A percentile compares a stretch with the other conserved stretches of the same genome.
Evolutionary conservation across 2,329 filamentous ascomycete species (phyloP).

Genomic region (Apiospora saccharicola): DNA sequence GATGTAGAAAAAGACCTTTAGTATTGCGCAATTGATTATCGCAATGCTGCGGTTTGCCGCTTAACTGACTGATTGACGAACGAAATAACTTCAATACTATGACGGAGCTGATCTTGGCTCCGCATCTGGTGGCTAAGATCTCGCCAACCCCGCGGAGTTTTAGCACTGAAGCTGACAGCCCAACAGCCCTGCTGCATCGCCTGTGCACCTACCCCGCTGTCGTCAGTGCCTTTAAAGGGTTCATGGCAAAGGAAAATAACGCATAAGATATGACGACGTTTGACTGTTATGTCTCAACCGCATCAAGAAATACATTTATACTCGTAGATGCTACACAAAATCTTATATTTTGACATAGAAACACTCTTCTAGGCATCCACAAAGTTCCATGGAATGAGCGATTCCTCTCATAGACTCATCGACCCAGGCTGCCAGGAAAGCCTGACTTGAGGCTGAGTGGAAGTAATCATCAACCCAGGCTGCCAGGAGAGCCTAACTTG

Average conservation of each 20-base stretch:
- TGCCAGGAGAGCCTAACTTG: neutral
- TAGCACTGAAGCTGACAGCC: slow-evolving; percentile 4
- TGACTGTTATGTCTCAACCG: neutral
- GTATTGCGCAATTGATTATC: neutral
- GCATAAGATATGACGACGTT: neutral
- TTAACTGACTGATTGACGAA: neutral
- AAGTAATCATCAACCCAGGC: neutral
- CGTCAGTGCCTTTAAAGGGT: neutral
- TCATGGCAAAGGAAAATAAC: neutral
- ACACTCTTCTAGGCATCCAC: neutral
- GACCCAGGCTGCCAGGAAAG: neutral
- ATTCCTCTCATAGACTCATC: neutral
- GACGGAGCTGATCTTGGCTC: neutral
- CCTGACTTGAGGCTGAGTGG: neutral
- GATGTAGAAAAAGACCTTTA: neutral
- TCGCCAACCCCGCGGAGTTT: slow-evolving; percentile 3
- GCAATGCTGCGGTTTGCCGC: neutral
- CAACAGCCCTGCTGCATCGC: slow-evolving; percentile 2
- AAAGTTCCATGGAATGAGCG: neutral
- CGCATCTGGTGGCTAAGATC: neutral
- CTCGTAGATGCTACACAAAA: neutral
- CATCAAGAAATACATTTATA: neutral
- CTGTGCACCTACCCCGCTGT: neutral
- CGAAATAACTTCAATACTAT: neutral
- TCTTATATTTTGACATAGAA: neutral